Base-by-base conservation (phyloP, 148 eudicot species). In the Camellia lanceoleosa region DNA sequence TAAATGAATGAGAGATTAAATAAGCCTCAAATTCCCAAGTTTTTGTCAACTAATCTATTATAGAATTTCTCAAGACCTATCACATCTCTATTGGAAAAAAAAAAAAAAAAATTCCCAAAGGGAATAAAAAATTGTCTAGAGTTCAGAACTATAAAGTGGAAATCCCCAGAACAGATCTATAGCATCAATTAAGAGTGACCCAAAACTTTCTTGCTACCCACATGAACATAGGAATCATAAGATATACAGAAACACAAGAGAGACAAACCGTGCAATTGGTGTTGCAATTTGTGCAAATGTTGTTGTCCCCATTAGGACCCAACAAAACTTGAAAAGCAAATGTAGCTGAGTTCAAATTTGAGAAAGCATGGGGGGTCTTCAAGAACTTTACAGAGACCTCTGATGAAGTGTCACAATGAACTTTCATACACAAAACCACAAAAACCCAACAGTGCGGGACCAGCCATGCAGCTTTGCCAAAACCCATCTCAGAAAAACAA, bases 251-350 rank as follows among this genome's bases (percentile, higher is more conserved):
- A 78, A 38, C 60, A 38, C 55, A 52, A 5, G 9, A n/a, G 55
- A 49, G 46, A 71, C 81, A 84, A 68, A 96, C 99, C 99, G 89
- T 90, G 89, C 99, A 96, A 82, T 71, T 87, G 87, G 87, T 83
- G 80, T 79, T 83, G 65, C 95, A 94, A 11, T 88, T 80, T 51
- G 75, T 54, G 86, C 95, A 92, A 61, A 76, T 54, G 38, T 30
- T 30, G 38, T 30, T 30, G 74, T 44, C 55, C 3, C 73, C 87
- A 73, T 80, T 80, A 78, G 79, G 81, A 68, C 85, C 85, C 62
- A 75, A 80, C 20, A 85, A 76, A 75, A 87, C 95, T 84, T 91
- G 81, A 83, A 92, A 96, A 47, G 73, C 74, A 86, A 96, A 96
- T 73, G 84, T 84, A 71, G 98, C 92, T 5, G 85, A 88, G 59